Evolutionary conservation across 192 early-diverging fungal genomes (phyloP).

Genomic region (Linnemannia elongata): DNA sequence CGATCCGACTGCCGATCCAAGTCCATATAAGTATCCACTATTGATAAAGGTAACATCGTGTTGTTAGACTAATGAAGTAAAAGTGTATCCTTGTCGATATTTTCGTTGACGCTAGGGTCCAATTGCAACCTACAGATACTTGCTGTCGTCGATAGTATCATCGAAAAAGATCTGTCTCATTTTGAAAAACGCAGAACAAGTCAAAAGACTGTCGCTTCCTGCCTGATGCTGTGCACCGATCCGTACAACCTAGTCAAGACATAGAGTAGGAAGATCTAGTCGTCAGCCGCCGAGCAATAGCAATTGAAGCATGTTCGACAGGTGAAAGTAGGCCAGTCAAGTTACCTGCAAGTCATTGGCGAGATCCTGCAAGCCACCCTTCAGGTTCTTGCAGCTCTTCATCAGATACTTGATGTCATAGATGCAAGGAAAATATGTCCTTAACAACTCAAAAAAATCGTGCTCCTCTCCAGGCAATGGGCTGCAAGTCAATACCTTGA

Average conservation of each 20-base stretch:
- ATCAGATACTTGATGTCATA: slow-evolving; percentile 99
- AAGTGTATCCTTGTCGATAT: background rate
- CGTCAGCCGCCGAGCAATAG: background rate
- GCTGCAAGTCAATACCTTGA: slow-evolving; percentile 93
- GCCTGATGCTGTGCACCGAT: slow-evolving; percentile 99
- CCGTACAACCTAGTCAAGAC: slow-evolving; percentile 73
- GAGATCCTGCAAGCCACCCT: slow-evolving; percentile 97
- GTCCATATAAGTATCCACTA: slow-evolving; percentile 63
- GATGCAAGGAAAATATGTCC: slow-evolving; percentile 94
- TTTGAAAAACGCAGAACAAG: slow-evolving; percentile 94
- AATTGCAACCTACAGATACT: slow-evolving; percentile 74
- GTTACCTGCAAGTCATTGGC: slow-evolving; percentile 93
- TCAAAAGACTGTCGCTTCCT: slow-evolving; percentile 94
- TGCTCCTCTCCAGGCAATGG: slow-evolving; percentile 90
- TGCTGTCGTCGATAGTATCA: slow-evolving; percentile 91
- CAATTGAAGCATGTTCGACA: background rate
- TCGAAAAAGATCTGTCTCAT: slow-evolving; percentile 97
- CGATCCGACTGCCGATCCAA: slow-evolving; percentile 42
- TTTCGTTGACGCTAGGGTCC: background rate
- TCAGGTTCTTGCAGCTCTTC: slow-evolving; percentile 94
- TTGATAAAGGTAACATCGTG: background rate
- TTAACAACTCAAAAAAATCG: slow-evolving; percentile 91
- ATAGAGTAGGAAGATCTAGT: background rate
- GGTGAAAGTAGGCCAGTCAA: background rate
- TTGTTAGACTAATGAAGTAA: background rate